These are phyloP conservation scores for Aspergillus sergii DNA, from an alignment of 2,329 filamentous ascomycete species.

Conservation along the genomic window DNA sequence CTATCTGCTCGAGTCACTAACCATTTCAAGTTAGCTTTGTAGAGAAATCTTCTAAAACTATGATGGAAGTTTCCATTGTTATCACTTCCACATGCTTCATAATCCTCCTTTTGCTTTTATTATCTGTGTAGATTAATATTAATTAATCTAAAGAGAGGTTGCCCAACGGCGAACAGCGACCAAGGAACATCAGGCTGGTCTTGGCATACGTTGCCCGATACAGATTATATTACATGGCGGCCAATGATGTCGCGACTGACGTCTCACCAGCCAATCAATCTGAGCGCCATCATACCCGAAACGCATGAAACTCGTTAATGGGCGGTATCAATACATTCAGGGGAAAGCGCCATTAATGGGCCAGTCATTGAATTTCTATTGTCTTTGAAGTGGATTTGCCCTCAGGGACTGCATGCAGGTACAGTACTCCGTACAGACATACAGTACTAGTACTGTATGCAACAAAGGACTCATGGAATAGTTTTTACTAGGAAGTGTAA, in stretches of 20 bases:
- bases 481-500: neutral
- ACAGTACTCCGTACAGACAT: neutral
- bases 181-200: neutral
- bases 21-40: neutral
- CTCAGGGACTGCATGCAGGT: neutral
- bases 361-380: neutral
- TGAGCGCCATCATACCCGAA: neutral
- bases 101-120: neutral
- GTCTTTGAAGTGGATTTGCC: neutral
- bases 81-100: neutral
- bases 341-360: neutral
- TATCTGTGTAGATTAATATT: neutral
- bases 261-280: neutral
- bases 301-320: conserved; percentile 3
- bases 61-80: neutral
- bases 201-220: neutral
- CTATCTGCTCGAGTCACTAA: neutral
- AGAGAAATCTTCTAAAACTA: neutral
- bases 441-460: neutral
- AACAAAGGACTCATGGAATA: neutral
- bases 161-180: conserved; percentile 1
- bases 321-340: neutral
- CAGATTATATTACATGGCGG: neutral
- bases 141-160: neutral
- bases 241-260: neutral